A percentile compares a stretch with the other conserved stretches of the same genome.
phyloP scores from a whole-genome alignment of 2,329 filamentous ascomycete genomes.

The Exophiala alcalophila region DNA sequence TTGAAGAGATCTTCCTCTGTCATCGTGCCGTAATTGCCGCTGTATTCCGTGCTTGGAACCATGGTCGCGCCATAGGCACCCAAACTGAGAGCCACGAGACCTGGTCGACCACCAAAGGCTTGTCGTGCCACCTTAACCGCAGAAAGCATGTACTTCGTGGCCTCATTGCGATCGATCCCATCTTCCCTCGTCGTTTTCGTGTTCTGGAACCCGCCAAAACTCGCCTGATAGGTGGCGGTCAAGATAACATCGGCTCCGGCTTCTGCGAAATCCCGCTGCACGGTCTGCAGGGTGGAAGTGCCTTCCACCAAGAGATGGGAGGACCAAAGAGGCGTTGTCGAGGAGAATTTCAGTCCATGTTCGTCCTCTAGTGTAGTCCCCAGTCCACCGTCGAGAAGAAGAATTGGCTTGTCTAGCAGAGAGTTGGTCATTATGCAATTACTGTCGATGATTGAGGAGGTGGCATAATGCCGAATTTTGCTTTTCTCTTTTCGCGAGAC shows the following conservation, averaged over 20 bases:
- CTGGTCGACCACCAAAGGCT: slow-evolving; percentile 40
- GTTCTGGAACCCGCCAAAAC: slow-evolving; percentile 53
- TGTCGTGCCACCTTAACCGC: slow-evolving; percentile 39
- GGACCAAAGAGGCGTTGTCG: slow-evolving; percentile 62
- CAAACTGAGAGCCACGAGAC: slow-evolving; percentile 55
- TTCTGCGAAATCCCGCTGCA: slow-evolving; percentile 55
- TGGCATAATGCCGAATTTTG: too few relatives aligned
- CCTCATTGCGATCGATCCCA: slow-evolving; percentile 26
- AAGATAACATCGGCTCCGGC: slow-evolving; percentile 62
- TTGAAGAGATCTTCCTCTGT: slow-evolving; percentile 44
- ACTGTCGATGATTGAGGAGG: too few relatives aligned
- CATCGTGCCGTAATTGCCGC: slow-evolving; percentile 54
- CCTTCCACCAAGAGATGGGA: slow-evolving; percentile 61
- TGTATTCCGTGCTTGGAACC: slow-evolving; percentile 65
- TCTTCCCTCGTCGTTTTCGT: slow-evolving; percentile 38
- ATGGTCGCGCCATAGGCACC: slow-evolving; percentile 68
- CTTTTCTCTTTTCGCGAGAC: too few relatives aligned
- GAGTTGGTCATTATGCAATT: slow-evolving; percentile 8
- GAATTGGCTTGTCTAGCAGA: slow-evolving; percentile 31
- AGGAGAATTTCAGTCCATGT: slow-evolving; percentile 53
- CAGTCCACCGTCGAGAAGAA: slow-evolving; percentile 64
- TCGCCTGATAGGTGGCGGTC: slow-evolving; percentile 67
- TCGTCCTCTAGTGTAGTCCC: slow-evolving; percentile 62
- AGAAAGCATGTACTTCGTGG: slow-evolving; percentile 35
- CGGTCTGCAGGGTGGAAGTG: slow-evolving; percentile 51